These are phyloP conservation scores for Xylariaceae sp. DNA, from an alignment of 2,329 filamentous ascomycete species.

Conservation along the genomic window DNA sequence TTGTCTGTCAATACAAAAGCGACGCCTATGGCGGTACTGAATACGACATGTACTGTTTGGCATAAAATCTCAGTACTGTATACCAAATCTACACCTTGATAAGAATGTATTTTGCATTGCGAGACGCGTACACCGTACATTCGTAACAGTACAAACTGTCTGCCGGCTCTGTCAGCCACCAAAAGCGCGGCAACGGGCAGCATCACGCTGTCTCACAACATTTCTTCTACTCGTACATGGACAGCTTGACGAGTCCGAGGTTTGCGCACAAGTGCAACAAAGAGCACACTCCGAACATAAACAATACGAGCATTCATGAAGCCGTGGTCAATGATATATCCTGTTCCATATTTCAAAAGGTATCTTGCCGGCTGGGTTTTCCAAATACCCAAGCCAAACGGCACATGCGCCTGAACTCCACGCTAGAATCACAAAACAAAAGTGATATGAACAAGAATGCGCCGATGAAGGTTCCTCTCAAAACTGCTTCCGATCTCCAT, in stretches of 20 bases:
- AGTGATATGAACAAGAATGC: not conserved
- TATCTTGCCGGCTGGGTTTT: not conserved
- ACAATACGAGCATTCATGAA: not conserved
- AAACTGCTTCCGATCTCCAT: not conserved
- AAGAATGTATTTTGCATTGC: no score
- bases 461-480: not conserved
- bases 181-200: not conserved
- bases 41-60: no score
- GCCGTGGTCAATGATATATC: not conserved
- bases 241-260: not conserved
- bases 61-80: no score
- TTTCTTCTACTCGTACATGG: not conserved
- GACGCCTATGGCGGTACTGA: not conserved
- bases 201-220: not conserved
- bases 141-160: no score
- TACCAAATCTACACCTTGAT: no score
- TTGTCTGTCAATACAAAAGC: not conserved
- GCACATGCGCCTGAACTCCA: conserved; percentile 14
- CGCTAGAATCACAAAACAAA: not conserved
- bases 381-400: not conserved
- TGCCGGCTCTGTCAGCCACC: not conserved
- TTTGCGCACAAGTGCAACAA: not conserved
- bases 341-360: not conserved
- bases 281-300: not conserved
- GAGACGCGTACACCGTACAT: no score